Conservation (phyloP, 805 yeast species). For the Sugiyamaella valdiviana region DNA sequence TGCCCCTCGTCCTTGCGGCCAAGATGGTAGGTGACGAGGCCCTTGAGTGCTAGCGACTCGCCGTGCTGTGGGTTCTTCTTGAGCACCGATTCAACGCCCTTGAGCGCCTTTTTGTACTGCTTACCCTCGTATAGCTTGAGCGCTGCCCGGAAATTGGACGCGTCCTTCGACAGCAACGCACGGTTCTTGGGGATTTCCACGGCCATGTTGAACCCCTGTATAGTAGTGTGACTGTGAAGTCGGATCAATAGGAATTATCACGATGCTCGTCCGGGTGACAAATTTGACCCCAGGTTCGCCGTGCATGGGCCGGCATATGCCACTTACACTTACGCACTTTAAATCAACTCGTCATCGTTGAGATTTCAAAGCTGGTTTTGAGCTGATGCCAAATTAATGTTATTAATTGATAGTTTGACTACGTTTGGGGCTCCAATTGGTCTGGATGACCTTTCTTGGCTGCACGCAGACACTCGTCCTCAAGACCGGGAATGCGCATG, state of each 20-base stretch:
- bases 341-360: too few relatives aligned
- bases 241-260: neutral
- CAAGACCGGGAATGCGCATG: conserved; percentile 77
- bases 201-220: neutral
- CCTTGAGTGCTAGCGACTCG: conserved; percentile 81
- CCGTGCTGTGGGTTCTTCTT: conserved; percentile 72
- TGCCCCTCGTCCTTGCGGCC: conserved; percentile 62
- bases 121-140: conserved; percentile 74
- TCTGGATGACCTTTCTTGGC: conserved; percentile 66
- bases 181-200: conserved; percentile 27
- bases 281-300: neutral
- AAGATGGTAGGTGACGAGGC: conserved; percentile 53
- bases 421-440: too few relatives aligned
- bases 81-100: conserved; percentile 64
- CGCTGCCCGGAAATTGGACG: conserved; percentile 71
- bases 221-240: neutral
- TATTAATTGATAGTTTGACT: too few relatives aligned
- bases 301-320: neutral
- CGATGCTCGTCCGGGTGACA: neutral
- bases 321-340: neutral
- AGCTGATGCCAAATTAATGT: too few relatives aligned
- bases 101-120: conserved; percentile 81
- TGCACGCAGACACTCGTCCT: conserved; percentile 55
- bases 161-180: conserved; percentile 51
- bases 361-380: too few relatives aligned